A percentile compares a stretch with the other conserved stretches of the same genome.
Conservation (phyloP, 495 filamentous ascomycete genomes). For the Neurospora sp. region DNA sequence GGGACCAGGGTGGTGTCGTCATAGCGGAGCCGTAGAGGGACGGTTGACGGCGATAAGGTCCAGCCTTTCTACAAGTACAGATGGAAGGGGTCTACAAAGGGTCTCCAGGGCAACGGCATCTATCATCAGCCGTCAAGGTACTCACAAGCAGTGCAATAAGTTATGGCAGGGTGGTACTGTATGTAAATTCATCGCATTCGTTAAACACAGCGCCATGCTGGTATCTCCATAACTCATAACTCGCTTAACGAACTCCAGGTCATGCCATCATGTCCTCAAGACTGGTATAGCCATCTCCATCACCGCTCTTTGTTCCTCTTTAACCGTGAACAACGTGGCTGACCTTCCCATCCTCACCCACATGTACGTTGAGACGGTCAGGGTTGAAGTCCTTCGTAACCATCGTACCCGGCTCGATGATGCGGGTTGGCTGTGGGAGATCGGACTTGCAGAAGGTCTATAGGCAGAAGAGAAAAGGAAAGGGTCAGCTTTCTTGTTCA, state of each 20-base stretch:
- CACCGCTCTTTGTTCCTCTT: background rate
- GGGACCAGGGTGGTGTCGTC: background rate
- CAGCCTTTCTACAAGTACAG: too few relatives aligned
- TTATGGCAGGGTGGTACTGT: background rate
- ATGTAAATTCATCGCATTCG: background rate
- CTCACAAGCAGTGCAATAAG: background rate
- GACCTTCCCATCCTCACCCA: slow-evolving; percentile 65
- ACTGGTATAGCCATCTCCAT: background rate
- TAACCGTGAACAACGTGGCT: slow-evolving; percentile 54
- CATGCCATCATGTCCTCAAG: background rate
- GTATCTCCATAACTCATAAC: background rate
- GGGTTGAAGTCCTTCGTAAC: slow-evolving; percentile 53
- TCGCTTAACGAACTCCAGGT: background rate
- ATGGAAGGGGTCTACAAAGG: background rate
- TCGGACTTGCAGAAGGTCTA: slow-evolving; percentile 70
- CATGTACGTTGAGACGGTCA: slow-evolving; percentile 59
- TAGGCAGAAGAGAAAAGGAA: background rate
- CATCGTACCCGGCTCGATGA: slow-evolving; percentile 54
- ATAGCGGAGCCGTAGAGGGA: background rate
- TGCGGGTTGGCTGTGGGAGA: slow-evolving; percentile 55
- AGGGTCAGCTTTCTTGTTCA: slow-evolving; percentile 3
- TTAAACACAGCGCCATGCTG: background rate
- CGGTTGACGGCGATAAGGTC: background rate
- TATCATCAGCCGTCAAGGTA: background rate
- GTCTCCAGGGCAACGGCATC: background rate